phyloP scores from a whole-genome alignment of 805 yeast genomes.

The Hanseniaspora singularis region DNA sequence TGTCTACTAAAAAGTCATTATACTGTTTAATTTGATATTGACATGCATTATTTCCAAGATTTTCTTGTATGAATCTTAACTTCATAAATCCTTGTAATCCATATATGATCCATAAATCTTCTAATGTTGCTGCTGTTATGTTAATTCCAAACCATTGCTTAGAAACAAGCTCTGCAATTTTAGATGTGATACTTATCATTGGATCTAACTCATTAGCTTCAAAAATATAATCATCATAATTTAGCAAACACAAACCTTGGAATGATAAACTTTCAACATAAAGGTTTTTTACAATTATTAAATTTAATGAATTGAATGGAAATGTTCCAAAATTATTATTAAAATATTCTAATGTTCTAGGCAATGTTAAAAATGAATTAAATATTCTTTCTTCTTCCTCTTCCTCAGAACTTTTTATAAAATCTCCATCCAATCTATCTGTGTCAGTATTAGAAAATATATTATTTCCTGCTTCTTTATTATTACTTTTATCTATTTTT shows the following conservation, averaged over 20 bases:
- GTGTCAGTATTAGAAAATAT: constrained; percentile 17
- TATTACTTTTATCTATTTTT: too few species aligned
- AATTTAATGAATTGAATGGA: constrained; percentile 72
- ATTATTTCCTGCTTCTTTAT: constrained; percentile 21
- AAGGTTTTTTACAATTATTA: constrained; percentile 58
- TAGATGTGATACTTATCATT: constrained; percentile 54
- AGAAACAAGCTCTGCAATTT: constrained; percentile 57
- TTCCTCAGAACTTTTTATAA: too few species aligned
- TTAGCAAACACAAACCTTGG: constrained; percentile 58
- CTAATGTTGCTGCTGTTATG: constrained; percentile 64
- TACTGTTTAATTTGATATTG: constrained; percentile 54
- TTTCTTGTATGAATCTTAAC: constrained; percentile 47
- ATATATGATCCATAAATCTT: constrained; percentile 79
- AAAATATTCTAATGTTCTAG: constrained; percentile 69
- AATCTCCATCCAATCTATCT: too few species aligned
- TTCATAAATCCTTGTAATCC: constrained; percentile 84
- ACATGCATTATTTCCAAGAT: constrained; percentile 78
- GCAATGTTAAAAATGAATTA: constrained; percentile 66
- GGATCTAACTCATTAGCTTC: constrained; percentile 71
- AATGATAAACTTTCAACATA: constrained; percentile 45
- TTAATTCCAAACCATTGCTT: constrained; percentile 90
- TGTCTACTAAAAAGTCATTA: constrained; percentile 54
- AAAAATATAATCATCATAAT: constrained; percentile 48
- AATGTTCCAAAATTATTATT: constrained; percentile 85
- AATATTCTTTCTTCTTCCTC: constrained; percentile 40